phyloP scores from a whole-genome alignment of 345 rosid species.

The Eucalyptus sp. region DNA sequence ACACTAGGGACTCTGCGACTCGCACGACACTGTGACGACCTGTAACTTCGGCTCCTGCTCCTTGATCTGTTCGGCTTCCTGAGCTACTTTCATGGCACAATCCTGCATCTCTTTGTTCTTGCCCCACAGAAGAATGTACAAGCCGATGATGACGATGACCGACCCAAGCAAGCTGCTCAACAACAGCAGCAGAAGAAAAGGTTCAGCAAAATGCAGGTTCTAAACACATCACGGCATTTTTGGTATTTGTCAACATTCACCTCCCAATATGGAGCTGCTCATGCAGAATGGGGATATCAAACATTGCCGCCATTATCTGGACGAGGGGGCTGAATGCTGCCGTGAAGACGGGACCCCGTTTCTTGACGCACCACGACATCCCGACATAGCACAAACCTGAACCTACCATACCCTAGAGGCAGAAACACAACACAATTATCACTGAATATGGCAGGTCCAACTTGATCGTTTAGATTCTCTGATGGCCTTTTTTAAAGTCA shows the following conservation, averaged over 20 bases:
- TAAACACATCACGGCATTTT: neutral
- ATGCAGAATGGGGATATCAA: slow-evolving; percentile 56
- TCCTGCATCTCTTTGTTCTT: slow-evolving; percentile 40
- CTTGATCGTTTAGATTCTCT: neutral
- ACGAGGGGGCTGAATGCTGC: slow-evolving; percentile 61
- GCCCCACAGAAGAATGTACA: slow-evolving; percentile 68
- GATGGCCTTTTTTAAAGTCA: neutral
- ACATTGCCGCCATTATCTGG: slow-evolving; percentile 55
- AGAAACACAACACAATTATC: neutral
- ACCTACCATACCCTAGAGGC: slow-evolving; percentile 56
- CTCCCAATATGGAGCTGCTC: slow-evolving; percentile 68
- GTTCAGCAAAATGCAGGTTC: neutral
- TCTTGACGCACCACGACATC: slow-evolving; percentile 82
- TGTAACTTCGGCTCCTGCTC: slow-evolving; percentile 19
- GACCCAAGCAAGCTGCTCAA: slow-evolving; percentile 51
- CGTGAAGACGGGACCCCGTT: slow-evolving; percentile 73
- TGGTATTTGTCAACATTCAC: slow-evolving; percentile 1
- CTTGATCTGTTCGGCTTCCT: slow-evolving; percentile 16
- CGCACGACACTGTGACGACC: slow-evolving; percentile 8
- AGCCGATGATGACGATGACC: slow-evolving; percentile 35
- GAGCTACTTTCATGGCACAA: slow-evolving; percentile 13
- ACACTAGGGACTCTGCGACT: neutral
- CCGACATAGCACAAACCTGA: slow-evolving; percentile 75
- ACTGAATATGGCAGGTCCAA: neutral
- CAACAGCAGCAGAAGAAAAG: neutral